Conservation (phyloP, 2,329 filamentous ascomycete species). For the Ramularia endophylla region DNA sequence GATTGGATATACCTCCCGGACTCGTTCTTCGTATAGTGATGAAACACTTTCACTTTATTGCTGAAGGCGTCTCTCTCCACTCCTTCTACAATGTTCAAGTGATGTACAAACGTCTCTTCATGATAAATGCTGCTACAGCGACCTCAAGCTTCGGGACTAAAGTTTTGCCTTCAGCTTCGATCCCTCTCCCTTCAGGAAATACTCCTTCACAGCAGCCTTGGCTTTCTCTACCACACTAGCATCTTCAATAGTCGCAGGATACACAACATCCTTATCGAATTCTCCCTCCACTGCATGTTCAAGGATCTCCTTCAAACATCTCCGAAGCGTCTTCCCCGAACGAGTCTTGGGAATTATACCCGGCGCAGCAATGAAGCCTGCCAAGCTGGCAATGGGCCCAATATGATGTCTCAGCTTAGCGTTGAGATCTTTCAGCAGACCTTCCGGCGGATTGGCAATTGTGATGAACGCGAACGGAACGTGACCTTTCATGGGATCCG, state of each 20-base stretch:
- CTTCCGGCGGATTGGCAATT: constrained; percentile 46
- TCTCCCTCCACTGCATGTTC: constrained; percentile 74
- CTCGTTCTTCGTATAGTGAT: too few relatives aligned
- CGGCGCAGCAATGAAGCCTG: constrained; percentile 76
- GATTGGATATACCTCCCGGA: too few relatives aligned
- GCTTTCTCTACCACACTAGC: constrained; percentile 67
- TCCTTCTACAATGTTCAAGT: too few relatives aligned
- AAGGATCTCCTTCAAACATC: constrained; percentile 74
- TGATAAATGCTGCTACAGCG: too few relatives aligned
- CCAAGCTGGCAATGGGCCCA: constrained; percentile 77
- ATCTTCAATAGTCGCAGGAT: constrained; percentile 86
- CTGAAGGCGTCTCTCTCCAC: too few relatives aligned
- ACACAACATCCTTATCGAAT: constrained; percentile 63
- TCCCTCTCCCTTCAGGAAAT: constrained; percentile 52
- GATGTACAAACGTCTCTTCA: too few relatives aligned
- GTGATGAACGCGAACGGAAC: constrained; percentile 86
- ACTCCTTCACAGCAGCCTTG: constrained; percentile 63
- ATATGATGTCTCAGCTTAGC: constrained; percentile 70
- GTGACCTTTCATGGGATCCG: constrained; percentile 81
- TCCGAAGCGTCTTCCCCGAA: constrained; percentile 81
- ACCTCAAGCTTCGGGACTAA: constrained; percentile 8
- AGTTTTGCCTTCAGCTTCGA: constrained; percentile 31
- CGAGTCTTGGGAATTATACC: constrained; percentile 89
- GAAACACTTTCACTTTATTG: too few relatives aligned
- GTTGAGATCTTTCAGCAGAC: constrained; percentile 61